Conservation (phyloP, 371 early-diverging fungal species). For the Syncephalastrum racemosum region DNA sequence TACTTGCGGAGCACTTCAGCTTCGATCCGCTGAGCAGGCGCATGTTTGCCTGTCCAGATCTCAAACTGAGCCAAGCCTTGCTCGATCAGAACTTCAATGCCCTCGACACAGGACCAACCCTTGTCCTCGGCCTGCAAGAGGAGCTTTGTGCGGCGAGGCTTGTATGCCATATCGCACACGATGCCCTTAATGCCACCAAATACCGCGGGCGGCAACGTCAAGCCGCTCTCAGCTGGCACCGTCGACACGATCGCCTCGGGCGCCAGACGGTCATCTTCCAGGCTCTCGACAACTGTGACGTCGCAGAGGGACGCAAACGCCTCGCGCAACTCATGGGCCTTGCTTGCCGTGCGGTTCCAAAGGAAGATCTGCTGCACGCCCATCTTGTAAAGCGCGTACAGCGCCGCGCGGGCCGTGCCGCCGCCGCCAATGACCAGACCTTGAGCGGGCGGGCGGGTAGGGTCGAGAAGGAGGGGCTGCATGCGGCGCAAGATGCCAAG, state of each 20-base stretch:
- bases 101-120: conserved; percentile 79
- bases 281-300: conserved; percentile 39
- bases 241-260: conserved; percentile 72
- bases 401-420: conserved; percentile 92
- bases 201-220: conserved; percentile 54
- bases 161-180: conserved; percentile 93
- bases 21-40: conserved; percentile 51
- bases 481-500: conserved; percentile 79
- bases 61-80: conserved; percentile 90
- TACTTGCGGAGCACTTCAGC: conserved; percentile 44
- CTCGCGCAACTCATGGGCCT: conserved; percentile 70
- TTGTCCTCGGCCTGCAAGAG: conserved; percentile 58
- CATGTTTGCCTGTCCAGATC: conserved; percentile 68
- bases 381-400: conserved; percentile 81
- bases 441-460: conserved; percentile 32
- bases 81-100: conserved; percentile 85
- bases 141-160: conserved; percentile 80
- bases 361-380: conserved; percentile 69
- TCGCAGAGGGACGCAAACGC: conserved; percentile 63
- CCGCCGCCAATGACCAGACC: conserved; percentile 95
- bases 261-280: conserved; percentile 28
- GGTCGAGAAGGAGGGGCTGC: conserved; percentile 49
- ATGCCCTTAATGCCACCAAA: conserved; percentile 64
- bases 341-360: conserved; percentile 85
- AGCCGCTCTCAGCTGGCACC: conserved; percentile 80